Conservation (phyloP, 2,329 filamentous ascomycete genomes). For the Colletotrichum agaves region DNA sequence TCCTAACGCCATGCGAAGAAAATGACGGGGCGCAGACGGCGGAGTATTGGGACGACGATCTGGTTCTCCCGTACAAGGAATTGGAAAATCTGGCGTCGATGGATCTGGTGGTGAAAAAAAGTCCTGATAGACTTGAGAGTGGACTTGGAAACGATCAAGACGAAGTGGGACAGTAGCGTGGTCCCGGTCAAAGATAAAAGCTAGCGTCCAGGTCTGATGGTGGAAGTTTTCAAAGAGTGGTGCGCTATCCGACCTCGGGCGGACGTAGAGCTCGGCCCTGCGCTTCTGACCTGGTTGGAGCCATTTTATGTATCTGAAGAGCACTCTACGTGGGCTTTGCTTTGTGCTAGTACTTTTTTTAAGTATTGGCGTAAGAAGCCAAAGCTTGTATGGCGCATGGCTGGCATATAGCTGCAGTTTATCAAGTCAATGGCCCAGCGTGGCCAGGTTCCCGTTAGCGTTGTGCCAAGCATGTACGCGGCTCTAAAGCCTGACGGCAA, state of each 20-base stretch:
- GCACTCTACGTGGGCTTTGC: constrained; percentile 53
- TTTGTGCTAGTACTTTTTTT: constrained; percentile 63
- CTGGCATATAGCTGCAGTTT: constrained; percentile 58
- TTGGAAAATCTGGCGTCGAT: constrained; percentile 46
- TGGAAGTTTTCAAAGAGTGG: constrained; percentile 54
- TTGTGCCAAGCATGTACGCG: constrained; percentile 52
- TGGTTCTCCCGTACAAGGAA: constrained; percentile 47
- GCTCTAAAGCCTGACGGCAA: constrained; percentile 50
- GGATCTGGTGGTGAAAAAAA: constrained; percentile 43
- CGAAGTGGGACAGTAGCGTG: constrained; percentile 46
- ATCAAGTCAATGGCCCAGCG: constrained; percentile 54
- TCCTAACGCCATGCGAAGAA: not conserved
- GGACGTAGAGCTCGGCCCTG: constrained; percentile 9
- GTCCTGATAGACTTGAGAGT: constrained; percentile 48
- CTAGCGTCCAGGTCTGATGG: constrained; percentile 43
- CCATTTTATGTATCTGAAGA: constrained; percentile 44
- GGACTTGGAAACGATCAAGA: constrained; percentile 45
- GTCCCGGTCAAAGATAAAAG: constrained; percentile 28
- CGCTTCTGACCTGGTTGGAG: constrained; percentile 40
- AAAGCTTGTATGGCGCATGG: constrained; percentile 59
- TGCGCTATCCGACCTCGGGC: constrained; percentile 49
- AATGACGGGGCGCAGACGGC: constrained; percentile 10
- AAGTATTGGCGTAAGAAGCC: constrained; percentile 46
- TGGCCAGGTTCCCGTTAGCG: constrained; percentile 42
- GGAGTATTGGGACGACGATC: constrained; percentile 50